Base-by-base conservation (phyloP, 2,329 filamentous ascomycete genomes). In the Grosmannia huntii region DNA sequence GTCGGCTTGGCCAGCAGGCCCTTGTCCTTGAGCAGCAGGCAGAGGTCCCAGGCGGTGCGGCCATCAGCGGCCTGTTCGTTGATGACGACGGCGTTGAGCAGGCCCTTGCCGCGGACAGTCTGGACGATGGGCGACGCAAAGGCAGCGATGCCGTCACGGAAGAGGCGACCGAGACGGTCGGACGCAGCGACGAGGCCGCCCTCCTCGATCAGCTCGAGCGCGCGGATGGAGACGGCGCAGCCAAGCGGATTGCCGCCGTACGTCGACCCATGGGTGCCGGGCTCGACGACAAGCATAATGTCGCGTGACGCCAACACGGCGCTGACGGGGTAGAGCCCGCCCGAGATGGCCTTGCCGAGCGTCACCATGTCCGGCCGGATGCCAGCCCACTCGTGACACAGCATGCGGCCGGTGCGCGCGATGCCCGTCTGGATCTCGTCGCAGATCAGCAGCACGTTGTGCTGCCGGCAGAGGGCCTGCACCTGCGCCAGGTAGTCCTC, bases 401-500 rank as follows among this genome's bases (percentile, higher is more conserved):
- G 84, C 76, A 99, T 87, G 68, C 87, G 89, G 57, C 94, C 94
- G 21, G 94, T 99, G 63, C 94, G 86, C 57, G 90, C 94, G 69
- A 99, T 96, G 64, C 92, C 92, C 5, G 94, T 99, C 75, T 99
- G 94, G 67, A 99, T 96, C 79, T 99, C 94, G 71, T 99, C 94
- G 72, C 89, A 95, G 72, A 99, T 97, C 69, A 99, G 76, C 53
- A 99, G 83, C 46, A 95, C 90, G 63, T 96, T 96, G 79, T 97
- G 84, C 79, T 95, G 88, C 73, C 89, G 90, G 78, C 94, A 99
- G 27, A 97, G 84, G 27, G 81, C 87, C 58, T 90, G 82, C 52
- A 91, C 89, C 67, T 86, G 83, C 64, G 77, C 73, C 38, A 99
- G 82, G 74, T 99, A 99, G 72, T 86, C 85, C 56, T 92, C 89